phyloP scores from a whole-genome alignment of 2,329 filamentous ascomycete genomes.

The Coniochaeta sp. region DNA sequence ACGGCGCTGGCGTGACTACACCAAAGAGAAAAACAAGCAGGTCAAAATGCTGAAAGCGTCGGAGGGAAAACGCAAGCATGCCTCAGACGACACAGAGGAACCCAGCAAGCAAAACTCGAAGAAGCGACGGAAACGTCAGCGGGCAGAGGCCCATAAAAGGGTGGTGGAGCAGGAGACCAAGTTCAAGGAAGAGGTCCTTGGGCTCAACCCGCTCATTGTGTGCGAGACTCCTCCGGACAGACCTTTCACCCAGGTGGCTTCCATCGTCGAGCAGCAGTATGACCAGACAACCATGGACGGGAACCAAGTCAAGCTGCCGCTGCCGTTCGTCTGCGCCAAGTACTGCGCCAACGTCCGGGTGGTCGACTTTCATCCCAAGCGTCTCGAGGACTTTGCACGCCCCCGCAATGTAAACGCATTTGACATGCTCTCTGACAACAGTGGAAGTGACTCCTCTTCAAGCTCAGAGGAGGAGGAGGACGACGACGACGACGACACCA shows the following conservation, averaged over 20 bases:
- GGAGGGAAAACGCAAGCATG: conserved; percentile 11
- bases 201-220: conserved; percentile 26
- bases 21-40: conserved; percentile 33
- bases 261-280: conserved; percentile 29
- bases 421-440: conserved; percentile 39
- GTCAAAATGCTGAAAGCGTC: conserved; percentile 21
- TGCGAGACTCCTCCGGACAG: conserved; percentile 33
- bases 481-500: conserved; percentile 19
- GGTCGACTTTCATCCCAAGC: conserved; percentile 68
- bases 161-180: conserved; percentile 19
- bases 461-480: conserved; percentile 14
- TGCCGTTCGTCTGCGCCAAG: conserved; percentile 69
- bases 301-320: conserved; percentile 22
- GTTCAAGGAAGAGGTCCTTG: conserved; percentile 14
- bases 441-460: conserved; percentile 16
- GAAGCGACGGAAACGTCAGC: conserved; percentile 18
- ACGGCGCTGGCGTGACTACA: conserved; percentile 58
- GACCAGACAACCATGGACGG: conserved; percentile 36
- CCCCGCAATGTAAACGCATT: conserved; percentile 37
- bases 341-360: conserved; percentile 68
- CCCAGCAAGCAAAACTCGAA: conserved; percentile 14
- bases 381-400: conserved; percentile 62
- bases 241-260: conserved; percentile 28
- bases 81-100: conserved; percentile 6
- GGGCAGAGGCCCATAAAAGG: conserved; percentile 14